Evolutionary conservation across 2,329 filamentous ascomycete species (phyloP).

Genomic region (Pseudofabraea citricarpa): DNA sequence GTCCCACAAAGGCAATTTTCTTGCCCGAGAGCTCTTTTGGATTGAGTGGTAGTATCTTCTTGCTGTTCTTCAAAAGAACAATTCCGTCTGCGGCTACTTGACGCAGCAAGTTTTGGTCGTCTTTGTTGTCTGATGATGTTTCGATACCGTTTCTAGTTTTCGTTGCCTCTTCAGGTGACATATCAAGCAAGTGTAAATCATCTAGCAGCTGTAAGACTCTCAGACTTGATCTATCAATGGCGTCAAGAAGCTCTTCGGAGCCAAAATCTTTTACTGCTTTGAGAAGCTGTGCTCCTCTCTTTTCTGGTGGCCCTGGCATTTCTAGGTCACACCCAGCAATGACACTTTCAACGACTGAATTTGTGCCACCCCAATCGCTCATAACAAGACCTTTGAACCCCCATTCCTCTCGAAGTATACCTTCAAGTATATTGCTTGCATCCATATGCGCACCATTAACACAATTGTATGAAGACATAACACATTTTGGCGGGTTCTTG

Average conservation of each 20-base stretch:
- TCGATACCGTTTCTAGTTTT: slow-evolving; percentile 6
- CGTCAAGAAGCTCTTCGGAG: not conserved
- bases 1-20: slow-evolving; percentile 46
- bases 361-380: slow-evolving; percentile 27
- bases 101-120: slow-evolving; percentile 38
- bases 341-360: slow-evolving; percentile 17
- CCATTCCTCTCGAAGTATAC: slow-evolving; percentile 25
- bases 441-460: slow-evolving; percentile 25
- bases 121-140: slow-evolving; percentile 13
- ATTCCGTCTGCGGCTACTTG: slow-evolving; percentile 16
- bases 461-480: slow-evolving; percentile 31
- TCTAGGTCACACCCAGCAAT: slow-evolving; percentile 28
- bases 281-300: slow-evolving; percentile 10
- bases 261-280: slow-evolving; percentile 1
- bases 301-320: slow-evolving; percentile 26
- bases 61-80: slow-evolving; percentile 18
- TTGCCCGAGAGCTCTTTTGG: slow-evolving; percentile 1
- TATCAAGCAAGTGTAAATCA: not conserved
- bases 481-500: slow-evolving; percentile 25
- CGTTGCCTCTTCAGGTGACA: not conserved
- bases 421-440: slow-evolving; percentile 19
- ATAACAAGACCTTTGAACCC: slow-evolving; percentile 25
- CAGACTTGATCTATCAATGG: slow-evolving; percentile 1
- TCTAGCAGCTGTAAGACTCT: slow-evolving; percentile 3
- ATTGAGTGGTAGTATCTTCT: slow-evolving; percentile 13